These are phyloP conservation scores for Penicillium sp. DNA, from an alignment of 2,329 filamentous ascomycete species.

Conservation along the genomic window DNA sequence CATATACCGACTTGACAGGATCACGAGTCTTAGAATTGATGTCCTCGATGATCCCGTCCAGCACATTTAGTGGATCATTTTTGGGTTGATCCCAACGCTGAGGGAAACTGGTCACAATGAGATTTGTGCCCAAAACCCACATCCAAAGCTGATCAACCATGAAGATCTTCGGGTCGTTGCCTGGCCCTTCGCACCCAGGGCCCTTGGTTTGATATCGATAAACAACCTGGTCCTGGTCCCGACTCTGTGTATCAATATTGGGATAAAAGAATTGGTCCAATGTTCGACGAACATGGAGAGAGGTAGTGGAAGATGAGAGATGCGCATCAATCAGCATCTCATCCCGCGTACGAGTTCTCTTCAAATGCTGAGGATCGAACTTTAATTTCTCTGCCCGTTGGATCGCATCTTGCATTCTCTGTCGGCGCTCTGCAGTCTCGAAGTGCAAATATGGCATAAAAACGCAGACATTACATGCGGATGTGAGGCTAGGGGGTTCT, in stretches of 20 bases:
- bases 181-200: slow-evolving; percentile 31
- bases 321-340: slow-evolving; percentile 40
- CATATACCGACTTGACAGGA: slow-evolving; percentile 61
- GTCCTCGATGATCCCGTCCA: slow-evolving; percentile 62
- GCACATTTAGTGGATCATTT: slow-evolving; percentile 63
- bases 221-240: slow-evolving; percentile 65
- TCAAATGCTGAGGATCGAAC: slow-evolving; percentile 26
- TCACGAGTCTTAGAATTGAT: slow-evolving; percentile 65
- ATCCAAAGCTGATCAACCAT: slow-evolving; percentile 72
- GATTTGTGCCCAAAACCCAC: slow-evolving; percentile 59
- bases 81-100: slow-evolving; percentile 54
- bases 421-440: slow-evolving; percentile 57
- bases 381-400: slow-evolving; percentile 32
- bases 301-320: slow-evolving; percentile 36
- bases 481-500: slow-evolving; percentile 20
- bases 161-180: slow-evolving; percentile 58
- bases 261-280: slow-evolving; percentile 68
- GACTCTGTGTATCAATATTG: slow-evolving; percentile 57
- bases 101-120: slow-evolving; percentile 53
- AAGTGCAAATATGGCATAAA: slow-evolving; percentile 69
- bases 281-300: slow-evolving; percentile 59
- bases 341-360: slow-evolving; percentile 32
- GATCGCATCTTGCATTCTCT: slow-evolving; percentile 59
- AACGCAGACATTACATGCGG: slow-evolving; percentile 31
- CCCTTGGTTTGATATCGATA: slow-evolving; percentile 57